Conservation (phyloP, 2,329 filamentous ascomycete species). For the Chaetomiaceae sp. region DNA sequence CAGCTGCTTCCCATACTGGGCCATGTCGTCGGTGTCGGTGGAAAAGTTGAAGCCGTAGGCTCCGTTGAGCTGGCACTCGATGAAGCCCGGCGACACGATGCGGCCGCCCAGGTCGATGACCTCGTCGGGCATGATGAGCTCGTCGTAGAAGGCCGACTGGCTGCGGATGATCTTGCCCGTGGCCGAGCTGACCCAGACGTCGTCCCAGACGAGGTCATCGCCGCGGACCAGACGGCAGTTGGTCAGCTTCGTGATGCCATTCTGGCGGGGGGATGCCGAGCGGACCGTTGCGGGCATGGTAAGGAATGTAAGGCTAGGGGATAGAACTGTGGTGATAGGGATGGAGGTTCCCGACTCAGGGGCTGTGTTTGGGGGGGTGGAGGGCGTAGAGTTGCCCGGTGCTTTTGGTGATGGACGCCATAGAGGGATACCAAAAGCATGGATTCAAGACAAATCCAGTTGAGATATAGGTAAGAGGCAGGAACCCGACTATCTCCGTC, state of each 20-base stretch:
- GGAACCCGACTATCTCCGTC: background rate
- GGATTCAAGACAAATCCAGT: background rate
- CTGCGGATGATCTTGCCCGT: conserved; percentile 78
- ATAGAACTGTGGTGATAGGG: background rate
- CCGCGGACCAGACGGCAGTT: conserved; percentile 76
- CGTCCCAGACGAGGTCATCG: conserved; percentile 63
- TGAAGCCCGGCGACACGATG: conserved; percentile 79
- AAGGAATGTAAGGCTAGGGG: background rate
- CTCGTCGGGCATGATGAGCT: conserved; percentile 64
- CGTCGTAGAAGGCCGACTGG: conserved; percentile 63
- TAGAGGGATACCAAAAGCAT: background rate
- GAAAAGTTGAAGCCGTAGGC: conserved; percentile 93
- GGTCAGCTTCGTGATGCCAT: conserved; percentile 74
- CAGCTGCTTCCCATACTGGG: conserved; percentile 68
- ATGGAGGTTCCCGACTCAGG: background rate
- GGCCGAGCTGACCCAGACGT: conserved; percentile 82
- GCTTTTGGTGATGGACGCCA: background rate
- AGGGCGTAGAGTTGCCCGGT: conserved; percentile 2
- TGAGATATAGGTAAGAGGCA: background rate
- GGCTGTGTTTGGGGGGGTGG: background rate
- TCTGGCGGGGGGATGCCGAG: conserved; percentile 13
- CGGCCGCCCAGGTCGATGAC: conserved; percentile 77
- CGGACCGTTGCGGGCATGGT: conserved; percentile 28
- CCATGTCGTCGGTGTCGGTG: conserved; percentile 63
- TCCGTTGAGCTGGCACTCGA: conserved; percentile 89